These are phyloP conservation scores for Pleomassaria siparia DNA, from an alignment of 2,329 filamentous ascomycete species.

Conservation along the genomic window DNA sequence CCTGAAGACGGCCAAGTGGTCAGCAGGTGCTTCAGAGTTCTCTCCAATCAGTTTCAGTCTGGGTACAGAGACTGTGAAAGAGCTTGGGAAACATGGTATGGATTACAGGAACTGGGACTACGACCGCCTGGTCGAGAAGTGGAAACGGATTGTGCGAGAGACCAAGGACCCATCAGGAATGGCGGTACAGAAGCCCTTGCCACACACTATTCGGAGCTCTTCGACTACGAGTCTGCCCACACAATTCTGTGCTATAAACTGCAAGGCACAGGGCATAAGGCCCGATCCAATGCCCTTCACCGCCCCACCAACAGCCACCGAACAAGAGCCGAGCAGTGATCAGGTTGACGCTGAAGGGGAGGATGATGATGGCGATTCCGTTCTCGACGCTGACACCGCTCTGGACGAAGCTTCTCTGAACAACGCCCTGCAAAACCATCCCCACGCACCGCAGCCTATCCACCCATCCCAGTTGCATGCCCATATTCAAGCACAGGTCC, in stretches of 20 bases:
- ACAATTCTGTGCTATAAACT: conserved; percentile 23
- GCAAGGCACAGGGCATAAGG: conserved; percentile 23
- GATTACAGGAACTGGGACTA: conserved; percentile 46
- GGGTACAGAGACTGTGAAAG: conserved; percentile 39
- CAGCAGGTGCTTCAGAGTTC: conserved; percentile 26
- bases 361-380: conserved; percentile 38
- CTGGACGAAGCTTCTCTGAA: conserved; percentile 22
- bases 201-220: conserved; percentile 24
- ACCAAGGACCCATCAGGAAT: conserved; percentile 32
- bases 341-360: conserved; percentile 41
- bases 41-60: conserved; percentile 42
- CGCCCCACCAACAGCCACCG: conserved; percentile 32
- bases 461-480: conserved; percentile 29
- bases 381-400: conserved; percentile 30
- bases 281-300: conserved; percentile 24
- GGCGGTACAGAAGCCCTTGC: conserved; percentile 39
- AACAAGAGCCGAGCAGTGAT: conserved; percentile 26
- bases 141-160: conserved; percentile 40
- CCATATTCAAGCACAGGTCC: conserved; percentile 28
- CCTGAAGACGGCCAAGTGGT: conserved; percentile 37
- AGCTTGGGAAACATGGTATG: conserved; percentile 40
- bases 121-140: conserved; percentile 45
- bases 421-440: conserved; percentile 20
- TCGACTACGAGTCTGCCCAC: conserved; percentile 35
- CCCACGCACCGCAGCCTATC: conserved; percentile 33